phyloP scores from a whole-genome alignment of 2,329 filamentous ascomycete species.

The Myriangium duriaei region DNA sequence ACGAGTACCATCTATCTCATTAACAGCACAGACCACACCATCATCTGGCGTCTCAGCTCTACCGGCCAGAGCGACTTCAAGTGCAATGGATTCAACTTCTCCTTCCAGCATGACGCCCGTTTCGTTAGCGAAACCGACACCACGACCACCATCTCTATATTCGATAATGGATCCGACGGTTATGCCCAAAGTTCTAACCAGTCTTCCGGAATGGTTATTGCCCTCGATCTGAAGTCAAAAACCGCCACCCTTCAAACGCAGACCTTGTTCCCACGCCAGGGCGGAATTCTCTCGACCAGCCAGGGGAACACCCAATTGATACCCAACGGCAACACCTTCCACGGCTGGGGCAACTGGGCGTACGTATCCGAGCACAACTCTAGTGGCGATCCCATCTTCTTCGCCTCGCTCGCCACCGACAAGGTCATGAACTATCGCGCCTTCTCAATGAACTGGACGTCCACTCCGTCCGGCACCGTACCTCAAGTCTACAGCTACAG shows the following conservation, averaged over 20 bases:
- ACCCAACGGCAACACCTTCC: conserved; percentile 37
- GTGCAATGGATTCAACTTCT: conserved; percentile 23
- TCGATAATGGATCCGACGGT: conserved; percentile 35
- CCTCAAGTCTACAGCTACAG: conserved; percentile 27
- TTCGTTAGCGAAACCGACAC: conserved; percentile 28
- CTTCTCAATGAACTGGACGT: conserved; percentile 29
- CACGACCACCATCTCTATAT: conserved; percentile 37
- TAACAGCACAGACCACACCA: conserved; percentile 31
- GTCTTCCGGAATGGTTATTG: conserved; percentile 17
- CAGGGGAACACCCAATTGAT: conserved; percentile 41
- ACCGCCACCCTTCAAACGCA: conserved; percentile 14
- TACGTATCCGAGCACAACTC: conserved; percentile 27
- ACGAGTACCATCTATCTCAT: conserved; percentile 35
- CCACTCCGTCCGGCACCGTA: conserved; percentile 29
- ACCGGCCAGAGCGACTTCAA: conserved; percentile 11
- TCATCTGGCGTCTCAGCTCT: conserved; percentile 36
- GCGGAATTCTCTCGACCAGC: conserved; percentile 31
- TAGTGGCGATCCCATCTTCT: conserved; percentile 37
- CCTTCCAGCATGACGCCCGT: conserved; percentile 39
- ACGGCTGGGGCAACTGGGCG: conserved; percentile 38
- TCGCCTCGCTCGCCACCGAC: conserved; percentile 26
- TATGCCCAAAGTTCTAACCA: conserved; percentile 9
- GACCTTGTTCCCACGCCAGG: conserved; percentile 12
- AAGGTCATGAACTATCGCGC: conserved; percentile 35
- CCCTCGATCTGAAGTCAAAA: conserved; percentile 14